These are phyloP conservation scores for Paramecium caudatum DNA, from an alignment of 73 alveolate genomes.

Conservation along the genomic window DNA sequence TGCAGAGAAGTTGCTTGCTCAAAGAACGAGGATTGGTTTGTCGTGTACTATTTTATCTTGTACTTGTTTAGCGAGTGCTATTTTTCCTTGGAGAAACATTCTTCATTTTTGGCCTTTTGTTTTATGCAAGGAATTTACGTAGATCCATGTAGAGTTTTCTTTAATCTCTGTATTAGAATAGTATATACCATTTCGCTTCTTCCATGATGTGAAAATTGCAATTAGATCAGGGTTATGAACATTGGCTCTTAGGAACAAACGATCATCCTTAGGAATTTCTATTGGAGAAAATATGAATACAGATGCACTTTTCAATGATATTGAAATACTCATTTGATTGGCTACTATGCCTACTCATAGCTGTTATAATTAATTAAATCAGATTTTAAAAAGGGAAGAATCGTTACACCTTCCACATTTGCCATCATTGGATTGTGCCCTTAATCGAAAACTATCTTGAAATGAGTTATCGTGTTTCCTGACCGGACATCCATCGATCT, in stretches of 20 bases:
- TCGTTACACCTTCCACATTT: background rate
- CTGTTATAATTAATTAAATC: slow-evolving; percentile 53
- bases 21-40: slow-evolving; percentile 5
- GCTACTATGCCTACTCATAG: slow-evolving; percentile 29
- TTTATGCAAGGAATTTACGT: slow-evolving; percentile 4
- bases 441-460: slow-evolving; percentile 21
- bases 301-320: slow-evolving; percentile 56
- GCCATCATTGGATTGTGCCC: slow-evolving; percentile 19
- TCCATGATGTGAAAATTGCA: slow-evolving; percentile 2
- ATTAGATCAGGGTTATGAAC: slow-evolving; percentile 20
- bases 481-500: slow-evolving; percentile 16
- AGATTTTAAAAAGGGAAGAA: slow-evolving; percentile 18
- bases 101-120: background rate
- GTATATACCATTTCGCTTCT: slow-evolving; percentile 46
- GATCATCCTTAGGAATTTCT: slow-evolving; percentile 59
- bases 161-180: background rate
- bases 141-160: slow-evolving; percentile 13
- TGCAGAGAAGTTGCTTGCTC: background rate
- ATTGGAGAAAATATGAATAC: background rate
- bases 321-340: slow-evolving; percentile 19
- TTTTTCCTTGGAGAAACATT: background rate
- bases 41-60: slow-evolving; percentile 16
- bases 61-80: background rate
- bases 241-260: slow-evolving; percentile 17
- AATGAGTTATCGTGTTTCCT: background rate